Conservation (phyloP, 768 basidiomycete species). For the Pleurotus ostreatus region DNA sequence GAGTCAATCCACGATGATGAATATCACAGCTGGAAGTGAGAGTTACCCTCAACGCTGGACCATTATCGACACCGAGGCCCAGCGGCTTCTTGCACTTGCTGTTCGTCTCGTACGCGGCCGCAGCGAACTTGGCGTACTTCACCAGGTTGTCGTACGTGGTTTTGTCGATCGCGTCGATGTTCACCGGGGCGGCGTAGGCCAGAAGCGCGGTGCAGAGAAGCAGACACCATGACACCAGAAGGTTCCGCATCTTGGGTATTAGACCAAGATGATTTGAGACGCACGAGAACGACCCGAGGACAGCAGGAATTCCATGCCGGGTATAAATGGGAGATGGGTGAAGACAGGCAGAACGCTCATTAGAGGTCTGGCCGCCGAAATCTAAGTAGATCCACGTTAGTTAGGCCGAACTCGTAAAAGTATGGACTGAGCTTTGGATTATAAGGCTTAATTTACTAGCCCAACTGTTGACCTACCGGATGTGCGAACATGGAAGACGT, state of each 20-base stretch:
- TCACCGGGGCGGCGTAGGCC: background rate
- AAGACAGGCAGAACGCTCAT: background rate
- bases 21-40: background rate
- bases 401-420: too few relatives aligned
- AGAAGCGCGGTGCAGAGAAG: background rate
- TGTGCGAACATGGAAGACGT: too few relatives aligned
- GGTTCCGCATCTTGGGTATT: slow-evolving; percentile 2
- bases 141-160: background rate
- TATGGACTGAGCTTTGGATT: too few relatives aligned
- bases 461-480: too few relatives aligned
- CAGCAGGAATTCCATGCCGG: too few relatives aligned
- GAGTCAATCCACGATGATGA: background rate
- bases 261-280: slow-evolving; percentile 7
- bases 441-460: too few relatives aligned
- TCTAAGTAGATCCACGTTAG: too few relatives aligned
- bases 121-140: slow-evolving; percentile 5
- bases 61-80: background rate
- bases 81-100: slow-evolving; percentile 1
- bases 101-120: slow-evolving; percentile 2
- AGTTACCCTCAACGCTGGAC: background rate
- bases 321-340: background rate
- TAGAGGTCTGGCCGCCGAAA: background rate
- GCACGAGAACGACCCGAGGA: background rate
- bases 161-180: slow-evolving; percentile 1
- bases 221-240: slow-evolving; percentile 3